phyloP scores from a whole-genome alignment of 768 basidiomycete genomes.

The Naganishia antarctica region DNA sequence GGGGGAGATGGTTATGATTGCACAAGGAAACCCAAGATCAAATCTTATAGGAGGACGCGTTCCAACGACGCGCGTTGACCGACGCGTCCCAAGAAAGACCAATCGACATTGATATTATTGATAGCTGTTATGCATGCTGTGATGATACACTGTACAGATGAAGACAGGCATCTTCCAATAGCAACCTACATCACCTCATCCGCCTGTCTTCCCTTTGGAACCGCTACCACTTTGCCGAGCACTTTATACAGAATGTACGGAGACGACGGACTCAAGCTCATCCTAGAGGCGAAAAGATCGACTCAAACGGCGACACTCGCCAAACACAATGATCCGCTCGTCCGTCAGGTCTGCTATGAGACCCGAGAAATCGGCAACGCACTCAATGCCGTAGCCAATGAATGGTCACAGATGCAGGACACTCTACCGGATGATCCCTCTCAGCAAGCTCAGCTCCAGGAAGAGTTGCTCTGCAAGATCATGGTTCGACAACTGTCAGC shows the following conservation, averaged over 20 bases:
- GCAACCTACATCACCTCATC: no score
- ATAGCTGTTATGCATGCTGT: no score
- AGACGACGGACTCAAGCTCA: slow-evolving; percentile 81
- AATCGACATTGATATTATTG: no score
- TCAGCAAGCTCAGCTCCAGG: slow-evolving; percentile 52
- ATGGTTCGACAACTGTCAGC: slow-evolving; percentile 85
- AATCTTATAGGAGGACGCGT: no score
- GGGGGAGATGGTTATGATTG: no score
- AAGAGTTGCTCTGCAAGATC: slow-evolving; percentile 57
- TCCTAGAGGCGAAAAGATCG: slow-evolving; percentile 79
- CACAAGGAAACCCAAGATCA: no score
- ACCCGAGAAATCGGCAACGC: slow-evolving; percentile 67
- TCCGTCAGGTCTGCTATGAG: slow-evolving; percentile 80
- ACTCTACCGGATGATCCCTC: slow-evolving; percentile 43
- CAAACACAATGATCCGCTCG: slow-evolving; percentile 86
- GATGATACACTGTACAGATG: no score
- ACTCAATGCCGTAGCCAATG: slow-evolving; percentile 35
- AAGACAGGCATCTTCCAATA: no score
- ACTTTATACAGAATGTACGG: slow-evolving; percentile 52
- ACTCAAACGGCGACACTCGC: slow-evolving; percentile 74
- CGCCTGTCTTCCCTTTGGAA: no score
- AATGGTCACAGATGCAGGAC: slow-evolving; percentile 39
- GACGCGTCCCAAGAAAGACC: no score
- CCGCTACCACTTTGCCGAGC: no score
- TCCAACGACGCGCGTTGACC: no score